A percentile compares a stretch with the other conserved stretches of the same genome.
phyloP scores from a whole-genome alignment of 345 rosid species.

The Noccaea bulbosa region DNA sequence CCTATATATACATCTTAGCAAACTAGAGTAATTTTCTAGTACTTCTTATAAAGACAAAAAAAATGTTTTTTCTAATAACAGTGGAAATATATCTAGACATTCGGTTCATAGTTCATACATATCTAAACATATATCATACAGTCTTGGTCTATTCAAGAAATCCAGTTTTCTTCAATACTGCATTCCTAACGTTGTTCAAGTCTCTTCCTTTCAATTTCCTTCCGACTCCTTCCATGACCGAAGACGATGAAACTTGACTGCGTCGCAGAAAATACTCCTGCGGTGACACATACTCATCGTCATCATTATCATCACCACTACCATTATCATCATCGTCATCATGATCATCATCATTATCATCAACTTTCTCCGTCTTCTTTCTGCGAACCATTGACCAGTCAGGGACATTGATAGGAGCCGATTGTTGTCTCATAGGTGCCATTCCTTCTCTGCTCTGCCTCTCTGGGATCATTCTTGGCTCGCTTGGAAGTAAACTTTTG shows the following conservation, averaged over 20 bases:
- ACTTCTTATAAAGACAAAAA: neutral
- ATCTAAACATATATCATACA: neutral
- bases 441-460: constrained; percentile 43
- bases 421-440: constrained; percentile 44
- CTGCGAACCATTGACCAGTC: constrained; percentile 61
- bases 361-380: constrained; percentile 46
- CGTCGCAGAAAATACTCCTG: constrained; percentile 72
- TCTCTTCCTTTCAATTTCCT: constrained; percentile 89
- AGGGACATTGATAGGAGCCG: constrained; percentile 77
- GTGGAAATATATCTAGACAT: constrained; percentile 2
- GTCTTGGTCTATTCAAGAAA: constrained; percentile 59
- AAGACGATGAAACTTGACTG: constrained; percentile 64
- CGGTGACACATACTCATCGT: constrained; percentile 60
- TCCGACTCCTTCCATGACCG: constrained; percentile 85
- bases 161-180: constrained; percentile 76
- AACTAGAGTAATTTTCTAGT: constrained; percentile 9
- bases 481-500: constrained; percentile 46
- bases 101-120: constrained; percentile 17
- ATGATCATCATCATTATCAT: constrained; percentile 15
- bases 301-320: constrained; percentile 35
- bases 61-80: neutral
- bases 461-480: constrained; percentile 62
- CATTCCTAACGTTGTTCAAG: constrained; percentile 75
- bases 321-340: constrained; percentile 36
- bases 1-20: constrained; percentile 1